Conservation (phyloP, 2,329 filamentous ascomycete genomes). For the Colletotrichum melonis region DNA sequence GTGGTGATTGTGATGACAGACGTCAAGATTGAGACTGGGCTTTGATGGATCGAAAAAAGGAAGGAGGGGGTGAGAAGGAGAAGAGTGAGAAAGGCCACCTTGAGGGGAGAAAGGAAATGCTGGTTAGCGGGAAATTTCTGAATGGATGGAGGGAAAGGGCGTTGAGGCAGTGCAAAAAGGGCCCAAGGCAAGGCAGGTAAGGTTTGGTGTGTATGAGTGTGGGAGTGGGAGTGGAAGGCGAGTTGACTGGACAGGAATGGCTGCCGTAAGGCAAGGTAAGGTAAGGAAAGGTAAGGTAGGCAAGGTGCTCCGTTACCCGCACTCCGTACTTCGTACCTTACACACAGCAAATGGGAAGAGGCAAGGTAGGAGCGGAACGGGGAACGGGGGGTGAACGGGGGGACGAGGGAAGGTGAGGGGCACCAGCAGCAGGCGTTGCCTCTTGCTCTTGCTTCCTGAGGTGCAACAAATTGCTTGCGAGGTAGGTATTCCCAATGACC, state of each 20-base stretch:
- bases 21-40: slow-evolving; percentile 15
- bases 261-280: slow-evolving; percentile 1
- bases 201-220: slow-evolving; percentile 35
- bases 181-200: slow-evolving; percentile 27
- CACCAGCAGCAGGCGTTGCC: neutral
- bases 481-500: neutral
- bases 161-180: slow-evolving; percentile 36
- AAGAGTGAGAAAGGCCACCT: slow-evolving; percentile 30
- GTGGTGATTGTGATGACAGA: slow-evolving; percentile 16
- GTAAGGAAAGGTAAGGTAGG: slow-evolving; percentile 7
- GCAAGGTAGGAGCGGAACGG: slow-evolving; percentile 21
- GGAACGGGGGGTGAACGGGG: neutral
- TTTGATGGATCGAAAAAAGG: slow-evolving; percentile 33
- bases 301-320: neutral
- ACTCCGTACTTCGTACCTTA: no score
- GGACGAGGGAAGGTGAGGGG: neutral
- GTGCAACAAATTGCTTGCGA: neutral
- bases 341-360: neutral
- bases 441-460: neutral
- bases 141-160: slow-evolving; percentile 29
- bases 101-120: slow-evolving; percentile 32
- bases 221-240: slow-evolving; percentile 32
- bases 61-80: slow-evolving; percentile 25
- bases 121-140: slow-evolving; percentile 32
- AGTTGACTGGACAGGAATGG: slow-evolving; percentile 27